phyloP scores from a whole-genome alignment of 495 filamentous ascomycete genomes.

The Podospora appendiculata region DNA sequence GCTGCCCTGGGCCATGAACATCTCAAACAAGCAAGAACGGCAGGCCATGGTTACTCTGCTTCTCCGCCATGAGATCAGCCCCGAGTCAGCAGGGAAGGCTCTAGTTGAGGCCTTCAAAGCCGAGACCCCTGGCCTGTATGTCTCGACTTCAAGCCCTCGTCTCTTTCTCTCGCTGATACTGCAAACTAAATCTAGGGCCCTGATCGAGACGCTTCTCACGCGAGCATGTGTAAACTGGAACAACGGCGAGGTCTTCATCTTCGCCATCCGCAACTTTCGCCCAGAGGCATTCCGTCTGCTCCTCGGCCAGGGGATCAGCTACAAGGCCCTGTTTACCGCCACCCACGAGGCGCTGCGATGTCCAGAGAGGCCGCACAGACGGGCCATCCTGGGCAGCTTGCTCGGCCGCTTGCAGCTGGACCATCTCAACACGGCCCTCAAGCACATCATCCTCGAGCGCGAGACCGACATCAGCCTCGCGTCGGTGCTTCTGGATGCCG shows the following conservation, averaged over 20 bases:
- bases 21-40: slow-evolving; percentile 3
- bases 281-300: slow-evolving; percentile 17
- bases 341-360: slow-evolving; percentile 16
- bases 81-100: slow-evolving; percentile 22
- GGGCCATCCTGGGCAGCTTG: slow-evolving; percentile 9
- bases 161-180: not conserved
- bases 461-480: slow-evolving; percentile 14
- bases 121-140: slow-evolving; percentile 16
- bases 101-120: slow-evolving; percentile 27
- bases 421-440: slow-evolving; percentile 22
- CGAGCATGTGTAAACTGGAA: slow-evolving; percentile 22
- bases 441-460: slow-evolving; percentile 15
- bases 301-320: slow-evolving; percentile 13
- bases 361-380: slow-evolving; percentile 1
- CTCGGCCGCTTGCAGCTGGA: slow-evolving; percentile 13
- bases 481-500: slow-evolving; percentile 14
- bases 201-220: slow-evolving; percentile 16
- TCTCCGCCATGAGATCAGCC: slow-evolving; percentile 16
- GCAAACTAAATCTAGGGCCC: not conserved
- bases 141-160: not conserved
- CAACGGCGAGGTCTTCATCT: slow-evolving; percentile 23
- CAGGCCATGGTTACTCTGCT: slow-evolving; percentile 12
- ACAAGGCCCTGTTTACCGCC: slow-evolving; percentile 19
- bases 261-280: slow-evolving; percentile 18
- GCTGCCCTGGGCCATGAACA: slow-evolving; percentile 16